Conservation (phyloP, 805 yeast species). For the Cephaloascus fragrans region DNA sequence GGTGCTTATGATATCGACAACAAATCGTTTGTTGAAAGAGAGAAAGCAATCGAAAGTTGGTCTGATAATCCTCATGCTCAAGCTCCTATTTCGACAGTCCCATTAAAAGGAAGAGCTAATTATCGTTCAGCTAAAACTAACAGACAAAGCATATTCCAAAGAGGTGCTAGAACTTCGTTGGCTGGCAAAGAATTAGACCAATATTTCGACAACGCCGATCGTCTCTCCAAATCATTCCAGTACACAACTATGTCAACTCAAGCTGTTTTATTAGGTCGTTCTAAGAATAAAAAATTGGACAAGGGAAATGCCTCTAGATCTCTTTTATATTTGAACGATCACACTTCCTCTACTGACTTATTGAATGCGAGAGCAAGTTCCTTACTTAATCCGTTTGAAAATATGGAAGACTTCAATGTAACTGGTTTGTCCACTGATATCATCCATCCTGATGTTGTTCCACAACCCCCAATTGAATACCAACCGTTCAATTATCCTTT, state of each 20-base stretch:
- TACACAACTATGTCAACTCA: slow-evolving; percentile 63
- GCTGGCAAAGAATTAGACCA: slow-evolving; percentile 26
- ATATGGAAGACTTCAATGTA: slow-evolving; percentile 22
- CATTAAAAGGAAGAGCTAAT: slow-evolving; percentile 42
- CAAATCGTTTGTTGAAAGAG: slow-evolving; percentile 53
- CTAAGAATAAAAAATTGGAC: slow-evolving; percentile 4
- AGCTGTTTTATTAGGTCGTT: slow-evolving; percentile 20
- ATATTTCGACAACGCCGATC: slow-evolving; percentile 23
- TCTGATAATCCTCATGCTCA: slow-evolving; percentile 49
- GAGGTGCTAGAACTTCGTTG: slow-evolving; percentile 23
- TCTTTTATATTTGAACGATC: slow-evolving; percentile 18
- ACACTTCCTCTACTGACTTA: slow-evolving; percentile 23
- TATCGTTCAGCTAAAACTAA: slow-evolving; percentile 23
- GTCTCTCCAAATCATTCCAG: slow-evolving; percentile 26
- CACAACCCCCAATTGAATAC: slow-evolving; percentile 85
- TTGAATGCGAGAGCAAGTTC: slow-evolving; percentile 17
- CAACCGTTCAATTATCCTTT: slow-evolving; percentile 83
- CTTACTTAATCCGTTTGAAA: slow-evolving; percentile 21
- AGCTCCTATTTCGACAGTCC: slow-evolving; percentile 44
- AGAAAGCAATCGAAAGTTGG: slow-evolving; percentile 75
- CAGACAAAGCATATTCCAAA: slow-evolving; percentile 31
- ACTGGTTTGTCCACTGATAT: slow-evolving; percentile 46
- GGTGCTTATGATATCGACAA: slow-evolving; percentile 63
- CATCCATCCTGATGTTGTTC: slow-evolving; percentile 69
- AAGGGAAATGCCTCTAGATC: slow-evolving; percentile 16